These are phyloP conservation scores for Arthonia radiata DNA, from an alignment of 495 filamentous ascomycete species.

Conservation along the genomic window DNA sequence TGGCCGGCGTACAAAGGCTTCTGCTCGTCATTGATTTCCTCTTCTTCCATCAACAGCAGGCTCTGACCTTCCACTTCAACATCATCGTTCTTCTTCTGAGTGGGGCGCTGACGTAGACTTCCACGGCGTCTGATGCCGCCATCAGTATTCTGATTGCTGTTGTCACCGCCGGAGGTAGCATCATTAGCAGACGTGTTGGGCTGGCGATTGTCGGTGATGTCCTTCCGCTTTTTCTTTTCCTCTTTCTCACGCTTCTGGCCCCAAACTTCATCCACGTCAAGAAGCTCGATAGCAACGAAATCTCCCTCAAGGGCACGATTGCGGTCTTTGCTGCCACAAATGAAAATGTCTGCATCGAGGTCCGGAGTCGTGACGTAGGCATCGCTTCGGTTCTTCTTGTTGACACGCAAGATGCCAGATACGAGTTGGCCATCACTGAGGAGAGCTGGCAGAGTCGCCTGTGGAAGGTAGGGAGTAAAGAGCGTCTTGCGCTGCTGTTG, in stretches of 20 bases:
- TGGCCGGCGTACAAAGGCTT: slow-evolving; percentile 95
- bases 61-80: slow-evolving; percentile 97
- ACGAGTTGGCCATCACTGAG: slow-evolving; percentile 84
- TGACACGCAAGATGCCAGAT: slow-evolving; percentile 85
- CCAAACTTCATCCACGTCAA: slow-evolving; percentile 98
- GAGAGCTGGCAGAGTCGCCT: slow-evolving; percentile 78
- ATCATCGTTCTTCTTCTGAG: slow-evolving; percentile 99
- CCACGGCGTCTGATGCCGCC: slow-evolving; percentile 79
- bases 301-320: slow-evolving; percentile 93
- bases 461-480: slow-evolving; percentile 92
- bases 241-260: slow-evolving; percentile 96
- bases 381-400: slow-evolving; percentile 98
- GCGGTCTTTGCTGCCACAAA: slow-evolving; percentile 94
- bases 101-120: slow-evolving; percentile 85
- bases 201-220: slow-evolving; percentile 75
- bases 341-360: slow-evolving; percentile 95
- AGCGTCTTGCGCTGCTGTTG: slow-evolving; percentile 94
- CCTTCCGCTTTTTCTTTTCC: slow-evolving; percentile 99
- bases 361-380: slow-evolving; percentile 90
- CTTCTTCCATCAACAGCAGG: slow-evolving; percentile 85
- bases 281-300: slow-evolving; percentile 79
- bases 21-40: slow-evolving; percentile 94
- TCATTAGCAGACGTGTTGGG: slow-evolving; percentile 40
- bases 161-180: slow-evolving; percentile 38
- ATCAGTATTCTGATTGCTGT: slow-evolving; percentile 31